Conservation (phyloP, 2,329 filamentous ascomycete species). For the Sporothrix pallida region DNA sequence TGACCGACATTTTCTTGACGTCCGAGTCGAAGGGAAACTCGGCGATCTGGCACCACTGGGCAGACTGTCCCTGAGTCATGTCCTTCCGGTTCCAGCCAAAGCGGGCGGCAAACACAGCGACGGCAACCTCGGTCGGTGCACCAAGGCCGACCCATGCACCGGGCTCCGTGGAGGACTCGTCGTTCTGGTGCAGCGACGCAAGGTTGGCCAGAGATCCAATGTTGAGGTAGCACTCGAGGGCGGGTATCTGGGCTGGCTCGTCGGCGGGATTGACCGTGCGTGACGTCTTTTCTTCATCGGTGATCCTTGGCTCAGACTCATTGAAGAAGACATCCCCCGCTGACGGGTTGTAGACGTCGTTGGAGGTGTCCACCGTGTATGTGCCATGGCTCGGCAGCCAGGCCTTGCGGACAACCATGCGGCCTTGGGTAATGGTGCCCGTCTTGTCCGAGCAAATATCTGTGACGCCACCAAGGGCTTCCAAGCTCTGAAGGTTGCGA, state of each 20-base stretch:
- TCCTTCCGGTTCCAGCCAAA: conserved; percentile 61
- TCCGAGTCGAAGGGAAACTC: conserved; percentile 79
- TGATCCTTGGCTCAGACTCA: not conserved
- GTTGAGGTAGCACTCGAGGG: conserved; percentile 57
- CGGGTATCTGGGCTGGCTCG: conserved; percentile 47
- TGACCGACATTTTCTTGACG: conserved; percentile 80
- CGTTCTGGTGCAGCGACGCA: conserved; percentile 61
- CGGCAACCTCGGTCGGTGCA: conserved; percentile 75
- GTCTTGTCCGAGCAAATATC: conserved; percentile 76
- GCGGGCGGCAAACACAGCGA: conserved; percentile 75
- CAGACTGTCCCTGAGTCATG: conserved; percentile 53
- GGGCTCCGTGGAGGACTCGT: conserved; percentile 42
- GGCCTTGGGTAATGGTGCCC: conserved; percentile 70
- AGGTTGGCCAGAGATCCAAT: conserved; percentile 69
- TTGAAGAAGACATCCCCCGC: conserved; percentile 49
- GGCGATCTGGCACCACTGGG: conserved; percentile 65
- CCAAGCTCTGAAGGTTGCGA: conserved; percentile 69
- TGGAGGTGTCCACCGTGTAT: conserved; percentile 65
- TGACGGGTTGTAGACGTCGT: conserved; percentile 66
- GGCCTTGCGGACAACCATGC: conserved; percentile 71
- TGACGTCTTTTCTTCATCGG: not conserved
- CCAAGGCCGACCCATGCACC: conserved; percentile 68
- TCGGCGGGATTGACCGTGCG: no score
- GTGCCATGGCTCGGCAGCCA: conserved; percentile 65
- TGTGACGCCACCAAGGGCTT: conserved; percentile 72